These are phyloP conservation scores for Vigna unguiculata DNA, from an alignment of 306 rosid species.

Conservation along the genomic window DNA sequence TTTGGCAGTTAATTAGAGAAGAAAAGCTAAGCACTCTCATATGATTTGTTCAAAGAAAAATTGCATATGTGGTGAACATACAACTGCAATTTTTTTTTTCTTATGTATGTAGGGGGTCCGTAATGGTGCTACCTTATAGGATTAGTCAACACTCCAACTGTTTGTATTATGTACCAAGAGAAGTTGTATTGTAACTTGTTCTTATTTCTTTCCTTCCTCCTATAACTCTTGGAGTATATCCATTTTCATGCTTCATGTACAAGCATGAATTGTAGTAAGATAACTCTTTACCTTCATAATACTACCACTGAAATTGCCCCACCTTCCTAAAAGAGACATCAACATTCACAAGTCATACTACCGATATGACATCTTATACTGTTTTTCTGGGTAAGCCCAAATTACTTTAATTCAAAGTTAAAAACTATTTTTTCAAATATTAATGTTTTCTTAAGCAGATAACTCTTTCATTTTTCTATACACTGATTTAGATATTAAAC, in stretches of 20 bases:
- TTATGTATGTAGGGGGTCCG: not conserved
- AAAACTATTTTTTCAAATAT: not conserved
- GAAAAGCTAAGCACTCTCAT: not conserved
- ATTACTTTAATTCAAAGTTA: not conserved
- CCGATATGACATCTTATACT: slow-evolving; percentile 44
- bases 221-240: slow-evolving; percentile 14
- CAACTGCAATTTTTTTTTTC: too few species aligned
- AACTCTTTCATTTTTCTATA: not conserved
- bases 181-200: not conserved
- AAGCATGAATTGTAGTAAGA: slow-evolving; percentile 43
- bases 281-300: slow-evolving; percentile 4
- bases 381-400: not conserved
- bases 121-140: not conserved
- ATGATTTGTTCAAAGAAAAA: slow-evolving; percentile 19
- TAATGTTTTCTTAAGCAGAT: not conserved
- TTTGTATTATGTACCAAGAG: slow-evolving; percentile 2
- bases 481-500: too few species aligned
- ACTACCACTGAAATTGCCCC: slow-evolving; percentile 41
- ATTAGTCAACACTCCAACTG: slow-evolving; percentile 2
- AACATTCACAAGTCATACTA: slow-evolving; percentile 32
- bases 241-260: slow-evolving; percentile 40
- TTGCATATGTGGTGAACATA: slow-evolving; percentile 35
- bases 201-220: slow-evolving; percentile 29
- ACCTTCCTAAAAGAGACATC: slow-evolving; percentile 43
- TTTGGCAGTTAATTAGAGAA: slow-evolving; percentile 12